Conservation (phyloP, 306 rosid species). For the Cicer judaicum region DNA sequence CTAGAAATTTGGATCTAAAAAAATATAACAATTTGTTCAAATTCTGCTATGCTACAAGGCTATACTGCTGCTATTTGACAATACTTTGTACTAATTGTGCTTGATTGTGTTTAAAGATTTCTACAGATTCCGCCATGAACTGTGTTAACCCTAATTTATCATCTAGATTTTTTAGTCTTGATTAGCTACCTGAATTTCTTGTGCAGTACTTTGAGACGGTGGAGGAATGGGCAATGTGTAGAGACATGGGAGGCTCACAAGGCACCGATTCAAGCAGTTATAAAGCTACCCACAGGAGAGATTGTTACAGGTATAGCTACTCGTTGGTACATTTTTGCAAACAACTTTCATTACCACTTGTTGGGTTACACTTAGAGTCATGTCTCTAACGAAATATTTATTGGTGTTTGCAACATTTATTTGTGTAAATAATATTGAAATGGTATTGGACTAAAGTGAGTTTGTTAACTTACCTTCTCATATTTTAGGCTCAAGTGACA, state of each 20-base stretch:
- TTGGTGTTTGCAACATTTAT: conserved; percentile 4
- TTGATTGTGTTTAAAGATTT: too few relatives aligned
- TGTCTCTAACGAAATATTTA: not conserved
- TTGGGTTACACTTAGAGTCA: not conserved
- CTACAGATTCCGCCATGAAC: too few relatives aligned
- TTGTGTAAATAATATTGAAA: conserved; percentile 20
- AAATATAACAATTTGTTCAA: too few relatives aligned
- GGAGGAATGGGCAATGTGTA: conserved; percentile 74
- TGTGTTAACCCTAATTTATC: not conserved
- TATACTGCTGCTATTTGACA: too few relatives aligned
- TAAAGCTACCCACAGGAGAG: conserved; percentile 88
- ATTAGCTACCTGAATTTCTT: conserved; percentile 38
- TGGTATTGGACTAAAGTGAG: conserved; percentile 28
- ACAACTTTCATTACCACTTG: conserved; percentile 15
- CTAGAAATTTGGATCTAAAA: too few relatives aligned
- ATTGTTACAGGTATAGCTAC: conserved; percentile 72
- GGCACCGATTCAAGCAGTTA: conserved; percentile 79
- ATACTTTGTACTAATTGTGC: too few relatives aligned
- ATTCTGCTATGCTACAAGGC: too few relatives aligned
- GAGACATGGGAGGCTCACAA: conserved; percentile 94
- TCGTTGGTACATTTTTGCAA: conserved; percentile 32
- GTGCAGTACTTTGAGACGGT: conserved; percentile 76
- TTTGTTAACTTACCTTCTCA: conserved; percentile 39
- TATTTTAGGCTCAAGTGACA: conserved; percentile 83
- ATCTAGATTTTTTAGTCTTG: not conserved